Conservation (phyloP, 768 basidiomycete genomes). For the Cystofilobasidium ferigula region DNA sequence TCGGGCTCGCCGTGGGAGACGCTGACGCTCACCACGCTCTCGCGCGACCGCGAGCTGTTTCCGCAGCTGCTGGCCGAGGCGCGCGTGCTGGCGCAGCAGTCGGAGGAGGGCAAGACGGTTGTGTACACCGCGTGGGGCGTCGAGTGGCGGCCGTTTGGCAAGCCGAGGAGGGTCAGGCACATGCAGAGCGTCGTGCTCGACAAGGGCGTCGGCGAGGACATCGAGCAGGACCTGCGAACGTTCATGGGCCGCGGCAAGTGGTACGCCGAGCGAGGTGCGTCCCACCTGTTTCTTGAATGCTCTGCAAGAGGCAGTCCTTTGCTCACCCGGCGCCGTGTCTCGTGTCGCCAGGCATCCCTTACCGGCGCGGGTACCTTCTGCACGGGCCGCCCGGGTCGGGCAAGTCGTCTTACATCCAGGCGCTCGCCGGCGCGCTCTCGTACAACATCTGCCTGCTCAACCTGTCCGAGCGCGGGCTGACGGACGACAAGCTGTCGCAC, state of each 20-base stretch:
- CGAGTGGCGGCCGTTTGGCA: constrained; percentile 92
- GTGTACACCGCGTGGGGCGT: constrained; percentile 94
- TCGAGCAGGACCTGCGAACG: constrained; percentile 66
- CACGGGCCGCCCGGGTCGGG: constrained; percentile 96
- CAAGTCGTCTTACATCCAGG: constrained; percentile 97
- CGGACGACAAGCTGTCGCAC: constrained; percentile 92
- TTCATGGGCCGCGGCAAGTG: constrained; percentile 77
- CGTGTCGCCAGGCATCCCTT: constrained; percentile 67
- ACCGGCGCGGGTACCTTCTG: constrained; percentile 85
- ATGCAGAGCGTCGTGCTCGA: constrained; percentile 79
- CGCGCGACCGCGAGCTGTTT: constrained; percentile 71
- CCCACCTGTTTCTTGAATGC: not conserved
- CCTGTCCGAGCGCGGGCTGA: constrained; percentile 85
- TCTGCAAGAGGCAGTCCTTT: not conserved
- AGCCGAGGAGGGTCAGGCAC: constrained; percentile 74
- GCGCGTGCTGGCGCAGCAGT: constrained; percentile 70
- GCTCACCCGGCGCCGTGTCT: not conserved
- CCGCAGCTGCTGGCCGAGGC: constrained; percentile 72
- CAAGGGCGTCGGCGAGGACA: constrained; percentile 65
- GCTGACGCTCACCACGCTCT: constrained; percentile 82
- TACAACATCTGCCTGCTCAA: constrained; percentile 96
- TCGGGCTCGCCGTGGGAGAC: constrained; percentile 96
- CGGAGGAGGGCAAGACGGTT: constrained; percentile 85
- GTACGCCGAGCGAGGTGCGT: constrained; percentile 89
- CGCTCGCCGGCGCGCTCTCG: constrained; percentile 76